Base-by-base conservation (phyloP, 2,329 filamentous ascomycete species). In the Remersonia thermophila region DNA sequence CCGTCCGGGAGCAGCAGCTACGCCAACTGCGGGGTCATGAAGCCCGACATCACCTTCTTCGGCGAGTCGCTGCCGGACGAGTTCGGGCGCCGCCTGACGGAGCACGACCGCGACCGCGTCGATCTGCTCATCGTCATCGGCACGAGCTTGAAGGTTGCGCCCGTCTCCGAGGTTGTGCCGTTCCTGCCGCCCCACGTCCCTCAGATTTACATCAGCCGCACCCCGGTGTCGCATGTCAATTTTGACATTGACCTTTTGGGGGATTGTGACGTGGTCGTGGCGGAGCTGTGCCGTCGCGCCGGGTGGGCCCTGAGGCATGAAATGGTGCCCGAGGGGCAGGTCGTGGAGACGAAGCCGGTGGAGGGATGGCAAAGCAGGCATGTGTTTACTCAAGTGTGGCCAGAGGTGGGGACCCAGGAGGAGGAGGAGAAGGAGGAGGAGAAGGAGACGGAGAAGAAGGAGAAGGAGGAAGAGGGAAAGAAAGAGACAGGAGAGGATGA, bases 1-100 rank as follows among this genome's bases (percentile, higher is more conserved):
- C 10, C 20, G 2, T 23, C 32, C 23, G 25, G n/a, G 17, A 3
- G 17, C 14, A 26, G n/a, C 16, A 31, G 14, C 23, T 35, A 82
- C 27, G 75, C 77, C 2, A 66, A 70, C 32, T 72, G 77, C 2
- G 85, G 83, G 38, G 77, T 93, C 54, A 93, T 93, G 85, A 94
- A 83, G 68, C 91, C 91, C 7, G 89, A 96, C 61, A 96, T 98
- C 54, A 96, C 85, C 32, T 96, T 98, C 65, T 96, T 96, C 52
- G 89, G 89, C 48, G 91, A 98, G 61, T 71, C 78, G 34, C 77
- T 98, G 1, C 87, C 89, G 0, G 77, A 83, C 48, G 73, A 76
- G 47, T 98, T 98, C 59, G 82, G 81, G 39, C 67, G 74, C 33
- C 80, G 87, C 7, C 71, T 96, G 11, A 76, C 83, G n/a, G 70